Conservation (phyloP, 2,329 filamentous ascomycete species). For the Phaeosphaeriaceae sp. region DNA sequence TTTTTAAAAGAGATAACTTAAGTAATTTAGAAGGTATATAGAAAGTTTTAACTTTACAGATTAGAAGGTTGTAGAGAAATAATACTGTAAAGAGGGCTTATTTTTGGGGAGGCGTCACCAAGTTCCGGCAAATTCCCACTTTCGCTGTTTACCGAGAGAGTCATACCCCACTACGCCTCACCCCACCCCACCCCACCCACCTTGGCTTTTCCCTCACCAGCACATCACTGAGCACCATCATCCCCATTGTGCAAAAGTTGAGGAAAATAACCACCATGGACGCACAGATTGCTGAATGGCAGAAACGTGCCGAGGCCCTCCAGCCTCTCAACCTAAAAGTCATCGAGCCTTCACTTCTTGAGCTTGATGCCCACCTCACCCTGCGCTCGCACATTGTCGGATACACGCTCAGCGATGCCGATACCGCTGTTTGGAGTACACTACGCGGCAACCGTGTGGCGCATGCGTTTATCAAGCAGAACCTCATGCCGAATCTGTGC, state of each 20-base stretch:
- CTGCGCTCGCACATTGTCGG: constrained; percentile 86
- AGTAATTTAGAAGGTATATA: too few relatives aligned
- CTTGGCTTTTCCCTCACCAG: constrained; percentile 1
- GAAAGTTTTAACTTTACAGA: too few relatives aligned
- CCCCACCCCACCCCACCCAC: constrained; percentile 6
- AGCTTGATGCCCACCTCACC: constrained; percentile 85
- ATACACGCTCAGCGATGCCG: constrained; percentile 76
- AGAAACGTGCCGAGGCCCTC: constrained; percentile 59
- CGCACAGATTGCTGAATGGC: constrained; percentile 60
- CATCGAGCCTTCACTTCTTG: constrained; percentile 74
- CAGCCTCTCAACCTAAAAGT: constrained; percentile 77
- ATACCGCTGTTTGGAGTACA: constrained; percentile 82
- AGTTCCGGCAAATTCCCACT: too few relatives aligned
- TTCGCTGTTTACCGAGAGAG: too few relatives aligned
- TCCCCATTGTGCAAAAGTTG: too few relatives aligned
- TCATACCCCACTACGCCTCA: constrained; percentile 12
- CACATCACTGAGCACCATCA: not conserved
- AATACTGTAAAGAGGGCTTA: too few relatives aligned
- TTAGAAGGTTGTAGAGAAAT: too few relatives aligned
- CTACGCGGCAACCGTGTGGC: constrained; percentile 86
- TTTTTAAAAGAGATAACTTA: too few relatives aligned
- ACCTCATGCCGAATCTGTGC: constrained; percentile 74
- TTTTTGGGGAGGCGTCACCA: too few relatives aligned
- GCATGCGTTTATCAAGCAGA: constrained; percentile 79
- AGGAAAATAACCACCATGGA: constrained; percentile 33